Evolutionary conservation across 2,329 filamentous ascomycete species (phyloP), one percentile per base, ranked within the genome.

Genomic region (Aspergillus candidus): DNA sequence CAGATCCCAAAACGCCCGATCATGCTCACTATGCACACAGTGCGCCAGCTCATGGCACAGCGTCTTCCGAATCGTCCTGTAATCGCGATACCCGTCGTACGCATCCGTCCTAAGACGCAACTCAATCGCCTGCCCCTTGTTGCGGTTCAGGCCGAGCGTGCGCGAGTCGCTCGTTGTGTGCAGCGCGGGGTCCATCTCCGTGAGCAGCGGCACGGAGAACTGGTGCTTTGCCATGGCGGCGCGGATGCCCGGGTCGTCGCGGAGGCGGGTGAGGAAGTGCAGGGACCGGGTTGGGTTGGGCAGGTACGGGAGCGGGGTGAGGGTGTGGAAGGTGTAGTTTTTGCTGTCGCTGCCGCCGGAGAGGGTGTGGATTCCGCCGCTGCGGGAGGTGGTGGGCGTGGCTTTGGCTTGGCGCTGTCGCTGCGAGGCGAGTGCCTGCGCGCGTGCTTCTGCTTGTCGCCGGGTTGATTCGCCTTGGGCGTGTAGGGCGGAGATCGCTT

Each of bases 1-100:
- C 57, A 98, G 66, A 41, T 88, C 79, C 91, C 93, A 97, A 60
- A 98, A 98, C 37, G 86, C 72, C 13, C 80, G 74, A 66, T 97
- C 89, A 65, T 98, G 93, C 0, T 85, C 80, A 0, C 85, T 76
- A 68, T 85, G 84, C 8, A 95, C 87, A 57, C 95, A 96, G 67
- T 98, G 93, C 53, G 90, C 84, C 13, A 98, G 74, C 71, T 98
- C 93, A 69, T 98, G 93, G 61, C 91, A 97, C 11, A 98, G 73
- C 36, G 93, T 97, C 55, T 86, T 87, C 40, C 93, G 79, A 38
- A 98, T 94, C 0, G 85, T 90, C 56, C 84, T 84, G 70, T 97
- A 98, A 62, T 96, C 88, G 32, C 93, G 74, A 60, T 95, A 97
- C 1, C 93, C 93, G 63, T 95, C 89, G 62, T 93, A 88, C 3